Base-by-base conservation (phyloP, 495 filamentous ascomycete genomes). In the Aspergillus asperescens region DNA sequence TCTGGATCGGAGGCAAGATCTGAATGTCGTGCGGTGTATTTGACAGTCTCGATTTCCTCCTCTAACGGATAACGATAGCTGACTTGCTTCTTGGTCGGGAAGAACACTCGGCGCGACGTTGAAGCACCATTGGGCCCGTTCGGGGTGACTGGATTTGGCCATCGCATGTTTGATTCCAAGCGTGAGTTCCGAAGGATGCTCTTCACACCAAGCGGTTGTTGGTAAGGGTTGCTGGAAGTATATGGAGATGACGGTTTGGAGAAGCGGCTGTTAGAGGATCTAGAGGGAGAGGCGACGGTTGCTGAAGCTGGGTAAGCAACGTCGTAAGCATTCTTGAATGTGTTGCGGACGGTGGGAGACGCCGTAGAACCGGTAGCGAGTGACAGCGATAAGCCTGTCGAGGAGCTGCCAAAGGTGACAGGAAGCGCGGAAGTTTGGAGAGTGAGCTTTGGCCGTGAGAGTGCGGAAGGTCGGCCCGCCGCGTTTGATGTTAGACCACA, bases 141-240 rank as follows among this genome's bases (percentile, higher is more conserved):
- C 29, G 73, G 60, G 20, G 75, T 67, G 35, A 74, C 65, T 39
- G 72, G 72, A 8, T 65, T 62, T 10, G 71, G 70, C 18, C 68
- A 64, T 24, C 65, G 66, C 28, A 67, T 63, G 20, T 68, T 48
- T 10, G 62, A 28, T 68, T 81, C 54, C 20, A 76, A 56, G 1
- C 85, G 86, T 7, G 85, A 88, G 72, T 90, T 90, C 62, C 85
- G 83, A 25, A 90, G 74, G 64, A 90, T 90, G 65, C 84, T 87
- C 54, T 79, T 81, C 6, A 88, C 75, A 6, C 78, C 78, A 15
- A 82, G 75, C 2, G 85, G 81, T 10, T 81, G 79, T 34, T 78
- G 83, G 64, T 90, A 90, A 13, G 86, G 83, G 20, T 62, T 52
- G 68, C 63, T 40, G 6, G 57, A 59, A 53, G 60, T 61, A 55